Evolutionary conservation across 2,329 filamentous ascomycete genomes (phyloP), one percentile per base, ranked within the genome.

Genomic region (Tolypocladium amazonense): DNA sequence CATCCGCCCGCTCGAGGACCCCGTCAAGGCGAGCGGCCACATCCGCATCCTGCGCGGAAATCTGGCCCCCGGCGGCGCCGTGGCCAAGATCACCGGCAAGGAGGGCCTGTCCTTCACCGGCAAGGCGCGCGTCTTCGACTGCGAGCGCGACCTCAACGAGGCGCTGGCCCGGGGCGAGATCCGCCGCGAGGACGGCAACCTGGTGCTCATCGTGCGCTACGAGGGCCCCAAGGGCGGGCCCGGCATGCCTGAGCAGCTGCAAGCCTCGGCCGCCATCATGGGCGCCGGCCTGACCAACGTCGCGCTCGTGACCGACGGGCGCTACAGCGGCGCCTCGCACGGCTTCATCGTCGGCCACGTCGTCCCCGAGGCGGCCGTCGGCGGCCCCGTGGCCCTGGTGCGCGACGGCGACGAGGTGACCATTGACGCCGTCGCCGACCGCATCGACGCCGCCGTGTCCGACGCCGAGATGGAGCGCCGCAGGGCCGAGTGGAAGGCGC

Each of bases 71-170:
- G 88, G 86, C 14, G 93, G 93, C 39, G 89, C 92, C 1, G 92
- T 97, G 1, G 92, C 92, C 62, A 97, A 97, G 75, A 97, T 97
- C 73, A 97, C 93, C 0, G 93, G 93, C 41, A 97, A 97, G 72
- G 93, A 97, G 73, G 93, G 93, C 2, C 81, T 92, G 8, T 79
- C 76, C 15, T 97, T 97, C 74, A 87, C 81, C 0, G 93, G 93
- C 56, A 85, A 85, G 64, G 93, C 91, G 0, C 82, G 86, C 25
- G 90, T 95, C 54, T 97, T 94, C 72, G 80, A 97, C 74, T 93
- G 94, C 69, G 93, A 97, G 74, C 80, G 86, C 65, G 81, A 87
- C 65, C 85, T 97, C 53, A 86, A 95, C 71, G 75, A 80, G 0
- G 92, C 92, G 0, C 80, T 97, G 56, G 88, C 91, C 55, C 83